Base-by-base conservation (phyloP, 495 filamentous ascomycete genomes). In the Neurospora terricola region DNA sequence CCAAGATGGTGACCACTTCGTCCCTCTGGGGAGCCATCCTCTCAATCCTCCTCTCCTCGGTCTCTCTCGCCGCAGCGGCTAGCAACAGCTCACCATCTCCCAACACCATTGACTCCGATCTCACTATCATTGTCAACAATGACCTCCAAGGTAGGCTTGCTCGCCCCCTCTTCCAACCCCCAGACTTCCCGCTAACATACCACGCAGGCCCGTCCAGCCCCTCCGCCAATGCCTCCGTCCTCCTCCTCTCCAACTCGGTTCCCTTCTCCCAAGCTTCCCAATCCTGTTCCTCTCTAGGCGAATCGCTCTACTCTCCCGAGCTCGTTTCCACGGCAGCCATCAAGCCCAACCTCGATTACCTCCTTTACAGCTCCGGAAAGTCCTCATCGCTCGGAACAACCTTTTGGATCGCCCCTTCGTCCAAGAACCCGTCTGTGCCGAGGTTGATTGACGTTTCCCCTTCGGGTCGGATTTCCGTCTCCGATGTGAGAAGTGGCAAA, bases 231-330 rank as follows among this genome's bases (percentile, higher is more conserved):
- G 83, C 84, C 5, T 80, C 81, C 14, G 77, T 84, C 36, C 76
- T 84, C 38, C 76, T 86, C n/a, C 73, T 86, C 4, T 77, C 85
- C 34, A 75, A 80, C 21, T 73, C 76, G 3, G 76, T 75, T 23
- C 73, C 79, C 37, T 71, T 30, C 30, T 34, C 40, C 4, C 62
- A 71, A 48, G 71, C 27, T n/a, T 73, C 54, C 54, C 66, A 73
- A 21, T 10, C 16, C 38, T 76, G 75, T 4, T 45, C 71, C 27
- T 72, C 45, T 18, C 72, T 86, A 12, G 81, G 83, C 40, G 86
- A 87, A 73, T 76, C 80, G 69, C 82, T 86, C 18, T 86, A 82
- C 80, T 76, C 78, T 2, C 82, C 82, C 5, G 78, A 80, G 62
- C 70, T 76, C 36, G 2, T 62, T 30, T 75, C 80, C 9, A 79